Base-by-base conservation (phyloP, 192 early-diverging fungal species). In the Coemansia pectinata region DNA sequence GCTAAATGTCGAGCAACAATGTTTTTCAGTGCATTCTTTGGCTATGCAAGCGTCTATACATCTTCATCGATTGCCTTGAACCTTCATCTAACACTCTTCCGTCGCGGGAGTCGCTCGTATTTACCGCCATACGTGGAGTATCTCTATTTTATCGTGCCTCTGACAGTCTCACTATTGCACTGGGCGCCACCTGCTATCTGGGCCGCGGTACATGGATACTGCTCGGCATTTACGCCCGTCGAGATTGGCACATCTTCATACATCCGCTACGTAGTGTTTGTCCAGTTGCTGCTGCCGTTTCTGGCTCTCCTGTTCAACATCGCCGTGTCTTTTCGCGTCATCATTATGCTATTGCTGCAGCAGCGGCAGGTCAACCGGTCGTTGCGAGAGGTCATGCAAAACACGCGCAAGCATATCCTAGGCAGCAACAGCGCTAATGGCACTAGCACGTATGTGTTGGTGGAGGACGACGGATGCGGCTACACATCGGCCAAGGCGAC, bases 61-160 rank as follows among this genome's bases (percentile, higher is more conserved):
- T 79, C 77, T 12, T 67, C 72, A 1, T 55, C 77, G 1, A 74
- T 79, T 42, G 77, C 77, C 4, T 74, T 74, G 36, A 79, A 79
- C 36, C 31, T 79, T 39, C 77, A 79, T 9, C 73, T 79, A 69
- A 50, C 63, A 6, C 74, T 79, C 23, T 63, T 71, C 6, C 69
- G 72, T 15, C 67, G 17, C 60, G 44, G 25, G 38, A 39, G 12
- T 64, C 55, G 11, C 38, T 12, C 25, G 21, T 53, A 53, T 53
- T 53, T 79, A 11, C 77, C 77, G 5, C 15, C 38, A 6, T 79
- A 79, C 44, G 55, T 67, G 3, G 72, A 79, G 62, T 71, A 70
- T n/a, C 45, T 79, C 34, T 79, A 79, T 39, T 79, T 66, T 47
- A 48, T 66, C 7, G 62, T 75, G 17, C 70, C 78, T 7, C 61